Evolutionary conservation across 805 yeast genomes (phyloP), one percentile per base, ranked within the genome.

Genomic region (Hemisphaericaspora nanyangensis): DNA sequence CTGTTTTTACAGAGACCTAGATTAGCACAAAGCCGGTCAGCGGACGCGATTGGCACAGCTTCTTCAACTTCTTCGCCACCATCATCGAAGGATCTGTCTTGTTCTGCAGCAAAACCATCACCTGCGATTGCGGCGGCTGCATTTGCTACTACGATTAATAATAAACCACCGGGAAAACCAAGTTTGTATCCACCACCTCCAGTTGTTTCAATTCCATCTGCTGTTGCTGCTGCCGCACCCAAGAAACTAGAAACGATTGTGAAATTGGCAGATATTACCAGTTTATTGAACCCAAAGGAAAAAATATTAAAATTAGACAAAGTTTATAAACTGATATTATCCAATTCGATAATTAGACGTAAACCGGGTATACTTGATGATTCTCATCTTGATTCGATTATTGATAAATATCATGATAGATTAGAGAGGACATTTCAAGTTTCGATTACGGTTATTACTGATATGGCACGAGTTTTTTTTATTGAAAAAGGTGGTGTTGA

Each of bases 221-320:
- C 31, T 6, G 35, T 38, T 15, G 40, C 40, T 22, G 30, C 31
- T 22, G 32, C 30, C 4, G 31, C 19, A 18, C 30, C 24, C 35
- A 6, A 31, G 30, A 17, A 24, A 3, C 25, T 11, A 30, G 33
- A 30, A 3, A 31, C 39, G 19, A 34, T 24, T 6, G 58, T 68
- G 25, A 58, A 54, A 20, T 56, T 68, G 38, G 56, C 51, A 20
- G 73, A 67, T 31, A 51, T 68, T 10, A 57, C 67, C 2, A 48
- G 49, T 1, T 46, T 68, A 11, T 49, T 68, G 19, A 46, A 47
- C 2, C 50, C 58, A 5, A 54, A 58, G 17, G 74, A 68, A 37
- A 67, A 67, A 45, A 65, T 68, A 16, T 49, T 68, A 31, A 68
- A 68, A 42, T 52, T 68, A 50, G 73, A 67, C 42, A 56, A 53